phyloP scores from a whole-genome alignment of 108 stramenopile genomes.

The Stephanodiscus minutulus region DNA sequence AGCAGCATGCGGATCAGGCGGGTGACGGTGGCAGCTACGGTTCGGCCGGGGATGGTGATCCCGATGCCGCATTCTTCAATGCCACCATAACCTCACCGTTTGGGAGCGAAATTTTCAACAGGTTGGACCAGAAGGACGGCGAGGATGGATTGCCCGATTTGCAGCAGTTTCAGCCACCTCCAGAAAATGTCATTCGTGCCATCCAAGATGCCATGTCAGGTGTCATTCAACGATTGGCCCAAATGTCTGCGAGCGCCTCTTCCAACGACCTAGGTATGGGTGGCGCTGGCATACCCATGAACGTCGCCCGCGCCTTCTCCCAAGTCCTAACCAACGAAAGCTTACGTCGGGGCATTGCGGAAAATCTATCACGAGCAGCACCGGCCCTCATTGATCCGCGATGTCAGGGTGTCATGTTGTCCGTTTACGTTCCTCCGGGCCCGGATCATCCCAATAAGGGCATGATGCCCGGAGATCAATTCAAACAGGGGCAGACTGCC shows the following conservation, averaged over 20 bases:
- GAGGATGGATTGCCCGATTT: conserved; percentile 9
- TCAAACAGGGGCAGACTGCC: conserved; percentile 19
- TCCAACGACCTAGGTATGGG: background rate
- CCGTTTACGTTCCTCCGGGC: conserved; percentile 87
- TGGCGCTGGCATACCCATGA: conserved; percentile 54
- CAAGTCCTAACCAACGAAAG: conserved; percentile 78
- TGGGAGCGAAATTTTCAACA: conserved; percentile 45
- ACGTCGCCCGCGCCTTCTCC: conserved; percentile 76
- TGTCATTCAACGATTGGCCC: conserved; percentile 72
- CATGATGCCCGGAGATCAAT: conserved; percentile 60
- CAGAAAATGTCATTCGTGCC: conserved; percentile 70
- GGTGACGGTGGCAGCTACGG: conserved; percentile 46
- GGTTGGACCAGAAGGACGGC: conserved; percentile 17
- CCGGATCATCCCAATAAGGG: conserved; percentile 64
- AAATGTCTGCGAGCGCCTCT: conserved; percentile 45
- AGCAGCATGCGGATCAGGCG: conserved; percentile 41
- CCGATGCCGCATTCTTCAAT: conserved; percentile 74
- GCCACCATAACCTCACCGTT: conserved; percentile 63
- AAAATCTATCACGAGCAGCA: conserved; percentile 82
- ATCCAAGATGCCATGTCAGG: conserved; percentile 80
- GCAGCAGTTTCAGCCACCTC: conserved; percentile 51
- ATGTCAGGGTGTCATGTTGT: conserved; percentile 90
- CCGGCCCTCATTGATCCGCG: conserved; percentile 88
- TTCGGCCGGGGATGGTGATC: background rate
- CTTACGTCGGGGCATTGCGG: conserved; percentile 79